Percentiles rank a stretch among this genome's conserved stretches.
phyloP scores from a whole-genome alignment of 2,329 filamentous ascomycete species.

The Sporothrix euskadiensis region DNA sequence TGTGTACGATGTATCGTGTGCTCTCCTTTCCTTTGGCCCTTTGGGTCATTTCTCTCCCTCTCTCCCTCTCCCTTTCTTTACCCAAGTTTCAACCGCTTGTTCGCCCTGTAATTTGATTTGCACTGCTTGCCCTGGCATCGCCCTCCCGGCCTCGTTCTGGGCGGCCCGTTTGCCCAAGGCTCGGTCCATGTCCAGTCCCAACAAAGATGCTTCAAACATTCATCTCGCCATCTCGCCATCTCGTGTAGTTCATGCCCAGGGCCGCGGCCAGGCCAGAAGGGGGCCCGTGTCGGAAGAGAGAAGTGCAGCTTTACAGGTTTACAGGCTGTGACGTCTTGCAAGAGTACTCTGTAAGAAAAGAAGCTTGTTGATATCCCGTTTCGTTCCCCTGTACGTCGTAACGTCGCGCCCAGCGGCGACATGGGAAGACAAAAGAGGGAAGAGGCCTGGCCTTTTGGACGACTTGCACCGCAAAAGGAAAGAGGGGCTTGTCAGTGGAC shows the following conservation, averaged over 20 bases:
- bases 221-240: background rate
- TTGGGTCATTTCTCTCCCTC: background rate
- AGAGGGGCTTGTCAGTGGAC: conserved; percentile 11
- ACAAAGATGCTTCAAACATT: background rate
- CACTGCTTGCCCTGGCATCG: background rate
- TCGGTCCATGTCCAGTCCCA: background rate
- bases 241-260: conserved; percentile 15
- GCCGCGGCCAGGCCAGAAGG: conserved; percentile 8
- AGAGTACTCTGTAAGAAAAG: background rate
- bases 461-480: conserved; percentile 13
- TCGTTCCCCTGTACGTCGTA: background rate
- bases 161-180: conserved; percentile 13
- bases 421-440: background rate
- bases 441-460: background rate
- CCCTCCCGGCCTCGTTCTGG: conserved; percentile 13
- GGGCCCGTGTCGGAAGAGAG: background rate
- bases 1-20: background rate
- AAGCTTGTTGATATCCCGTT: conserved; percentile 8
- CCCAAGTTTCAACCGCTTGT: conserved; percentile 7
- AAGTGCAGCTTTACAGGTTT: background rate
- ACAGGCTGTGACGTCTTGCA: background rate
- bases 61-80: background rate
- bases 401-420: background rate
- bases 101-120: conserved; percentile 22
- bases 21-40: background rate